Base-by-base conservation (phyloP, 805 yeast genomes). In the Ogataea corticis region DNA sequence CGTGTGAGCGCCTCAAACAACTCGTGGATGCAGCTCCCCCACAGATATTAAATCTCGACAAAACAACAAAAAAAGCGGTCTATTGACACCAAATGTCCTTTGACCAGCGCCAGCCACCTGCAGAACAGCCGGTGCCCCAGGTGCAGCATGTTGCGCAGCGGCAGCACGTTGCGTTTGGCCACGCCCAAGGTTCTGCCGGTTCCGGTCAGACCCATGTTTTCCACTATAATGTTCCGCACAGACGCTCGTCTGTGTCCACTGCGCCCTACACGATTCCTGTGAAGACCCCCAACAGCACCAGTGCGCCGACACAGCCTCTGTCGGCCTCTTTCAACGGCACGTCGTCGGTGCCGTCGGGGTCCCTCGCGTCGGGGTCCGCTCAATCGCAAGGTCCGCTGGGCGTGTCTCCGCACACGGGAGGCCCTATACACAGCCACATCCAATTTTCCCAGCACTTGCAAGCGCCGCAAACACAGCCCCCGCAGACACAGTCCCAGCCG, bases 221-320 rank as follows among this genome's bases (percentile, higher is more conserved):
- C 40, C 58, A 52, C 38, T 54, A 49, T 35, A 55, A 48, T 33
- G 50, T 48, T 16, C 54, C 60, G 7, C 49, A 54, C 35, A 64
- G 72, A 56, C 61, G 70, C 25, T 68, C 72, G 3, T 66, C 71
- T 2, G 44, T 65, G 10, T 58, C 68, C 2, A 61, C 69, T 1
- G 69, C 71, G 3, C 72, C 72, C 4, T 68, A 68, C 45, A 55
- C 69, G 25, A 67, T 68, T 43, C 72, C 72, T 2, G 34, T 44
- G 5, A 60, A 57, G 38, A 46, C 52, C 25, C 5, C 27, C 45
- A 10, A 38, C 39, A n/a, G 18, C 28, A 31, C 11, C 42, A 27
- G 23, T 32, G 13, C 31, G 14, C 14, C 16, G 14, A 27, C 45
- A 16, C 45, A 42, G 32, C 41, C 41, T 14, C 38, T 50, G 13